These are phyloP conservation scores for Coprinopsis sp. DNA, from an alignment of 768 basidiomycete species.

Conservation along the genomic window DNA sequence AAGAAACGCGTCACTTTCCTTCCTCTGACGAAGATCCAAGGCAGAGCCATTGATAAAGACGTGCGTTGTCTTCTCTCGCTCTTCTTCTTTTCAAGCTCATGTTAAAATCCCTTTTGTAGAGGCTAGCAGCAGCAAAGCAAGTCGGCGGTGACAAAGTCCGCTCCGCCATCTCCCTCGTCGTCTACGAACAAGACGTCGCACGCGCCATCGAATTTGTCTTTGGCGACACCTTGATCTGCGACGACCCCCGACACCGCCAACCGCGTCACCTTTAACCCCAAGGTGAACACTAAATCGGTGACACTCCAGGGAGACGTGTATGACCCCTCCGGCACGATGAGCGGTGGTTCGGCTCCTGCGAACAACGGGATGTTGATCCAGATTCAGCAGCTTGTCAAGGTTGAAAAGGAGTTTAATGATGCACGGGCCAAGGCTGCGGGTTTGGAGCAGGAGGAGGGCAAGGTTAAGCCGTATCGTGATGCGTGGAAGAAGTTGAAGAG, in stretches of 20 bases:
- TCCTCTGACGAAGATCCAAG: conserved; percentile 86
- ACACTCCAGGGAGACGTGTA: conserved; percentile 95
- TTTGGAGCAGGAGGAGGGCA: conserved; percentile 53
- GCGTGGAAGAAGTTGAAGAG: conserved; percentile 55
- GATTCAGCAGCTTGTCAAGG: conserved; percentile 75
- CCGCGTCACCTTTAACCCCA: conserved; percentile 72
- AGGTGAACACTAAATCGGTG: conserved; percentile 73
- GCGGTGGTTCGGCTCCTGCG: conserved; percentile 83
- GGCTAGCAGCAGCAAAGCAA: conserved; percentile 65
- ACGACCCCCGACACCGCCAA: conserved; percentile 85
- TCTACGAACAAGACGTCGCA: conserved; percentile 74
- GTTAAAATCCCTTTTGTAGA: conserved; percentile 40
- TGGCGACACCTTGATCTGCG: conserved; percentile 87
- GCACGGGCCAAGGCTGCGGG: conserved; percentile 43
- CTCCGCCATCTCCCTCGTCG: conserved; percentile 84
- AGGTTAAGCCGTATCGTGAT: conserved; percentile 48
- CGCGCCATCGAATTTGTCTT: conserved; percentile 94
- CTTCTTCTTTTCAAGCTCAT: background rate
- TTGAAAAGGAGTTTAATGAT: conserved; percentile 54
- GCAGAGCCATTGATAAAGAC: conserved; percentile 38
- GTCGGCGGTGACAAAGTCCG: conserved; percentile 78
- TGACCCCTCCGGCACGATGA: conserved; percentile 91
- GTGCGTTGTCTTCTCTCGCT: conserved; percentile 31
- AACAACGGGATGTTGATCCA: conserved; percentile 70
- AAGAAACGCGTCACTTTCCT: conserved; percentile 91